phyloP scores from a whole-genome alignment of 1,139 yeast genomes.

The Pichia norvegensis region DNA sequence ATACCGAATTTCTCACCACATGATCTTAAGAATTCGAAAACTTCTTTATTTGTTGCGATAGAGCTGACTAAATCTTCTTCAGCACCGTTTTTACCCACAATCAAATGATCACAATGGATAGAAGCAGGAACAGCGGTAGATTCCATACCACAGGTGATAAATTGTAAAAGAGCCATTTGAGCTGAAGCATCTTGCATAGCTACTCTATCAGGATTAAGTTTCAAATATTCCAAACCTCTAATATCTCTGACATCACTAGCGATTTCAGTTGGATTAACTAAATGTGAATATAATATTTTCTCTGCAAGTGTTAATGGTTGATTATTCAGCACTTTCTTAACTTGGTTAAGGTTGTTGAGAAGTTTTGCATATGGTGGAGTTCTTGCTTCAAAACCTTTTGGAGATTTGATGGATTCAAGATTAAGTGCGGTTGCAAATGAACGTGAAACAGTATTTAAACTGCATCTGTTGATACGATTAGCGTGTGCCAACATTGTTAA shows the following conservation, averaged over 20 bases:
- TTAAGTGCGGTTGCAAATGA: slow-evolving; percentile 20
- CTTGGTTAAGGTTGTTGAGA: slow-evolving; percentile 52
- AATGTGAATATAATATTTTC: slow-evolving; percentile 85
- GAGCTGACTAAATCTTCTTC: slow-evolving; percentile 65
- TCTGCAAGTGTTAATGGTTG: slow-evolving; percentile 88
- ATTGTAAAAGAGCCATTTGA: slow-evolving; percentile 93
- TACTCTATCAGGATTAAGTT: slow-evolving; percentile 92
- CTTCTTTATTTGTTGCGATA: slow-evolving; percentile 82
- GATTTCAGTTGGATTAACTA: slow-evolving; percentile 78
- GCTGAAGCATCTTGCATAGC: slow-evolving; percentile 99
- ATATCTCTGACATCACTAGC: slow-evolving; percentile 45
- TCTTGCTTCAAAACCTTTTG: slow-evolving; percentile 55
- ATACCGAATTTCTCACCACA: slow-evolving; percentile 92
- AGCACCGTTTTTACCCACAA: slow-evolving; percentile 93
- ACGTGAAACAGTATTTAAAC: slow-evolving; percentile 13
- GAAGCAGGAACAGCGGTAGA: slow-evolving; percentile 88
- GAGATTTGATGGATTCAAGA: slow-evolving; percentile 32
- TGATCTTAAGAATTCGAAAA: slow-evolving; percentile 82
- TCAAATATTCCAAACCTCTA: slow-evolving; percentile 80
- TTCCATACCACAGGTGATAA: slow-evolving; percentile 90
- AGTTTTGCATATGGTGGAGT: slow-evolving; percentile 85
- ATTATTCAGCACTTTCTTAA: slow-evolving; percentile 54
- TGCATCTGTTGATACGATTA: slow-evolving; percentile 4
- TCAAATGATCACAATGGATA: slow-evolving; percentile 94
- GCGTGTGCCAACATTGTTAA: slow-evolving; percentile 11